Percentiles rank a stretch among this genome's conserved stretches.
Evolutionary conservation across 2,329 filamentous ascomycete species (phyloP).

Genomic region (Elsinoe fawcettii): DNA sequence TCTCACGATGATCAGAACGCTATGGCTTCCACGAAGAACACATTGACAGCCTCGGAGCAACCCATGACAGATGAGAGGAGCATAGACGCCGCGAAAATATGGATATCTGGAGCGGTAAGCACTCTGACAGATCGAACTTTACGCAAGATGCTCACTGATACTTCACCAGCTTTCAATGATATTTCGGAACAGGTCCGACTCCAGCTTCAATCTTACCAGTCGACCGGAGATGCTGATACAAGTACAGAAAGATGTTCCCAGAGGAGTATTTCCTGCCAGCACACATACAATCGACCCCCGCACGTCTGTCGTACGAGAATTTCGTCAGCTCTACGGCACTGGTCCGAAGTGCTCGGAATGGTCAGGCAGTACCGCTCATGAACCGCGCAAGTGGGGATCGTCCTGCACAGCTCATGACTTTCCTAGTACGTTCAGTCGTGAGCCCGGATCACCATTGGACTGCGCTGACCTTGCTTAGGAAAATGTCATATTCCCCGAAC

Average conservation of each 20-base stretch:
- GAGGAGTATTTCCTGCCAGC: background rate
- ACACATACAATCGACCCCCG: background rate
- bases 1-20: background rate
- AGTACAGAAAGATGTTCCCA: background rate
- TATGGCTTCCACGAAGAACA: background rate
- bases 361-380: background rate
- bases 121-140: too few species aligned
- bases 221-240: background rate
- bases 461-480: constrained; percentile 29
- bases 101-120: background rate
- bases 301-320: background rate
- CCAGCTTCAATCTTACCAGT: too few species aligned
- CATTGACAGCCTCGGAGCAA: background rate
- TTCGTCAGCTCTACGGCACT: background rate
- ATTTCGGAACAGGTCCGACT: background rate
- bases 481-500: constrained; percentile 38
- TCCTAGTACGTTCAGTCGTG: background rate
- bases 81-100: background rate
- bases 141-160: background rate
- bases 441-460: background rate
- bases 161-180: background rate
- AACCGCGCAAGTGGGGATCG: background rate
- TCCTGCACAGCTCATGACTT: background rate
- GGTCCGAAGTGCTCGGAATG: background rate
- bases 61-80: background rate